Conservation (phyloP, 2,329 filamentous ascomycete genomes). For the Apiospora rasikravindrae region DNA sequence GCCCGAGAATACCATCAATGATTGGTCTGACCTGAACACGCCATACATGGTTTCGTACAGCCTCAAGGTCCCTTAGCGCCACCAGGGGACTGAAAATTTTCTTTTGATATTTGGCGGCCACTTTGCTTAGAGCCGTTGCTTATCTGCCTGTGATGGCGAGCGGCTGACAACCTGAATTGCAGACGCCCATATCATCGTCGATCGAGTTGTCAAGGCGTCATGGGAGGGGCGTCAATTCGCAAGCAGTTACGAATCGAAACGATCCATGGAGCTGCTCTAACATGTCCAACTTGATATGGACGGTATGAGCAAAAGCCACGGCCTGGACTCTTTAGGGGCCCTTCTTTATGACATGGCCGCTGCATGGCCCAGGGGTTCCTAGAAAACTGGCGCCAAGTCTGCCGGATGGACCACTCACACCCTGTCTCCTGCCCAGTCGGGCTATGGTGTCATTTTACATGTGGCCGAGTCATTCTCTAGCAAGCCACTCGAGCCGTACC, state of each 20-base stretch:
- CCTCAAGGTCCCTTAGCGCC: conserved; percentile 13
- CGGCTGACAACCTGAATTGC: background rate
- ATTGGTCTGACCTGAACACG: background rate
- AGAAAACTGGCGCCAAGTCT: conserved; percentile 2
- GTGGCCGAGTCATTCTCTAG: conserved; percentile 20
- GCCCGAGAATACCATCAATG: background rate
- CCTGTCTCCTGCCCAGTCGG: conserved; percentile 2
- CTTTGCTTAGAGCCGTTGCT: background rate
- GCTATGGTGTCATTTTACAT: conserved; percentile 19
- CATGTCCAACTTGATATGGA: conserved; percentile 1
- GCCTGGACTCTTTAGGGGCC: background rate
- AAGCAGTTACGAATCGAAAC: background rate
- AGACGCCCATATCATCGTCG: conserved; percentile 1
- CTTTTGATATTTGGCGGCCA: background rate
- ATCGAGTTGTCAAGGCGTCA: background rate
- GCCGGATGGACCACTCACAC: conserved; percentile 20
- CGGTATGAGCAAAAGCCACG: background rate
- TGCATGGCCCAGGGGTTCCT: conserved; percentile 11
- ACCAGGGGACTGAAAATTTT: conserved; percentile 13
- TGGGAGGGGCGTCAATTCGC: background rate
- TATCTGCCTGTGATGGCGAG: background rate
- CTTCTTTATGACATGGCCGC: background rate
- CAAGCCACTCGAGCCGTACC: background rate
- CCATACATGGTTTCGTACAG: conserved; percentile 8
- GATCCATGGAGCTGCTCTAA: background rate